These are phyloP conservation scores for Dichotomocladium elegans DNA, from an alignment of 371 early-diverging fungal genomes.

Conservation along the genomic window DNA sequence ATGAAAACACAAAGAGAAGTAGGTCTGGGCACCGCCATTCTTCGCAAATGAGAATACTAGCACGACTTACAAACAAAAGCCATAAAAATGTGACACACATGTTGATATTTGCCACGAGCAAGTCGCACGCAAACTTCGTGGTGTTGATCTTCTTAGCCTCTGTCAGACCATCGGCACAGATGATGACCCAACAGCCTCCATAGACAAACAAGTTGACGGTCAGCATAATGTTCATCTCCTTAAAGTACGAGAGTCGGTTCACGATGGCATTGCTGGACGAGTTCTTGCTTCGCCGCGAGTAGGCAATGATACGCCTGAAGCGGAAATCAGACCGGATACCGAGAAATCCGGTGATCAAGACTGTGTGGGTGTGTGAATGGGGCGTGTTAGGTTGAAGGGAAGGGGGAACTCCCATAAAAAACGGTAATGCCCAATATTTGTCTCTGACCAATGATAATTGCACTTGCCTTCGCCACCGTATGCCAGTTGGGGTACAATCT, in stretches of 20 bases:
- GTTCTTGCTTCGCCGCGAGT: background rate
- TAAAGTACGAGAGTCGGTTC: slow-evolving; percentile 39
- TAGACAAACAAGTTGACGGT: slow-evolving; percentile 25
- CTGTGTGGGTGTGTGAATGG: too few relatives aligned
- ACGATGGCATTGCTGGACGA: background rate
- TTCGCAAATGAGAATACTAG: too few relatives aligned
- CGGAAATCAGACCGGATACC: slow-evolving; percentile 40
- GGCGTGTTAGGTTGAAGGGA: too few relatives aligned
- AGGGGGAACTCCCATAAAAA: too few relatives aligned
- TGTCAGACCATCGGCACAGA: slow-evolving; percentile 45
- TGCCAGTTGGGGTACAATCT: slow-evolving; percentile 40
- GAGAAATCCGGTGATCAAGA: slow-evolving; percentile 26
- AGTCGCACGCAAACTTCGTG: slow-evolving; percentile 33
- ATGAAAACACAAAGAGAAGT: too few relatives aligned
- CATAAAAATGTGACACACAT: slow-evolving; percentile 27
- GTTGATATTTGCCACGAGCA: slow-evolving; percentile 33
- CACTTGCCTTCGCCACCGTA: slow-evolving; percentile 37
- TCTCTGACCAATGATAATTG: too few relatives aligned
- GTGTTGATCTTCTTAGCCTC: slow-evolving; percentile 9
- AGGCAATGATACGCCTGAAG: slow-evolving; percentile 18
- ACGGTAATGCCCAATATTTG: too few relatives aligned
- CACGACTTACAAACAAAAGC: slow-evolving; percentile 35
- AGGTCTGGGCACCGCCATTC: too few relatives aligned
- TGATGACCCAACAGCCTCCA: slow-evolving; percentile 19
- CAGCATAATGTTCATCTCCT: slow-evolving; percentile 43